Conservation (phyloP, 768 basidiomycete genomes). For the Auriculariales sp. region DNA sequence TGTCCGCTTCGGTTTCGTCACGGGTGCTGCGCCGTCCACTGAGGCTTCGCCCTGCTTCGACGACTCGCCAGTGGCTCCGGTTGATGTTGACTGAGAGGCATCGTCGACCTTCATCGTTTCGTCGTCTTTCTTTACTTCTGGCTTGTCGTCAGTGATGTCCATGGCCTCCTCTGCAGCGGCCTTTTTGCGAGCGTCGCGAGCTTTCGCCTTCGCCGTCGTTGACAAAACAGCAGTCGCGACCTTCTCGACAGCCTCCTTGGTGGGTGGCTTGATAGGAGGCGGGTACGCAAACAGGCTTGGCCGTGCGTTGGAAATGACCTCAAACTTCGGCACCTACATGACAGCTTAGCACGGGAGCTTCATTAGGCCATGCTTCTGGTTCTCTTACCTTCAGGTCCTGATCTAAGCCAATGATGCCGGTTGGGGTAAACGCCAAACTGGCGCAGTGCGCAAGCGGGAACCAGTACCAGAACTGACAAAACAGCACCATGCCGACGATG, state of each 20-base stretch:
- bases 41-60: conserved; percentile 28
- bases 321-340: conserved; percentile 76
- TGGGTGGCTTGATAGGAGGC: conserved; percentile 67
- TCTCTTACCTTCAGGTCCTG: conserved; percentile 58
- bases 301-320: conserved; percentile 77
- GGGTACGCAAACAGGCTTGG: conserved; percentile 93
- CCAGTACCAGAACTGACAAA: conserved; percentile 99
- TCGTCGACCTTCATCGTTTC: conserved; percentile 63
- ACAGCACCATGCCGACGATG: conserved; percentile 94
- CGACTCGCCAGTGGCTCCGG: conserved; percentile 35
- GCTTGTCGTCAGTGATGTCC: conserved; percentile 64
- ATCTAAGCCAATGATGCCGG: conserved; percentile 85
- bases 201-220: conserved; percentile 94
- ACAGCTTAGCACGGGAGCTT: background rate
- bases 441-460: conserved; percentile 92
- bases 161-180: conserved; percentile 62
- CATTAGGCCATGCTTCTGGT: background rate
- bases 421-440: conserved; percentile 86
- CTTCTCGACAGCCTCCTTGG: conserved; percentile 85
- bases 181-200: conserved; percentile 80
- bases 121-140: conserved; percentile 29
- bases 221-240: conserved; percentile 91
- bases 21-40: conserved; percentile 14
- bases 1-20: conserved; percentile 39
- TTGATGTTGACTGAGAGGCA: conserved; percentile 19